These are phyloP conservation scores for Microcyclospora pomicola DNA, from an alignment of 2,329 filamentous ascomycete genomes.

Conservation along the genomic window DNA sequence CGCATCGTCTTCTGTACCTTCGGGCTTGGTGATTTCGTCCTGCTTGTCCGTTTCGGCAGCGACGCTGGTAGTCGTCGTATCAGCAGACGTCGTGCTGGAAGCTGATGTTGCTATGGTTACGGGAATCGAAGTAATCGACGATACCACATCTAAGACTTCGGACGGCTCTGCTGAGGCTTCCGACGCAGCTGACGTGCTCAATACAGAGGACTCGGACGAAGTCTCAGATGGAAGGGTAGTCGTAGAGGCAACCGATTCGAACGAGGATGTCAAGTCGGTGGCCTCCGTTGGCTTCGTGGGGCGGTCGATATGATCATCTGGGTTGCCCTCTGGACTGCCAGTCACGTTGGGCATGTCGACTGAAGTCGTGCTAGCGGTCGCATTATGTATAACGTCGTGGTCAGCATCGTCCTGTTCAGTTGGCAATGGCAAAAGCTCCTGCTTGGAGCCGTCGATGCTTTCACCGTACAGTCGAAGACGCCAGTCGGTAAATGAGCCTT, in stretches of 20 bases:
- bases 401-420: conserved; percentile 71
- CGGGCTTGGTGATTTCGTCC: conserved; percentile 10
- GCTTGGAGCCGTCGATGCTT: conserved; percentile 59
- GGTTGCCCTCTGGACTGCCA: conserved; percentile 29
- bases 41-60: conserved; percentile 26
- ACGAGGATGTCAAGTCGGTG: too few species aligned
- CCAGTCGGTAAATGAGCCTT: conserved; percentile 78
- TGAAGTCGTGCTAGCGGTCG: conserved; percentile 47
- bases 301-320: conserved; percentile 34
- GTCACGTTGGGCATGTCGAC: conserved; percentile 34
- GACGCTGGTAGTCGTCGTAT: conserved; percentile 19
- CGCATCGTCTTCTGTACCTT: conserved; percentile 11
- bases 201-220: conserved; percentile 2
- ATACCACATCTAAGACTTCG: background rate
- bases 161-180: background rate
- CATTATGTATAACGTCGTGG: conserved; percentile 52
- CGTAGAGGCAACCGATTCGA: conserved; percentile 2
- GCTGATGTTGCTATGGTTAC: conserved; percentile 9
- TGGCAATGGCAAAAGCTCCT: conserved; percentile 66
- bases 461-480: conserved; percentile 91
- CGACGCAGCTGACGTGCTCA: background rate
- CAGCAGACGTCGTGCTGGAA: conserved; percentile 10
- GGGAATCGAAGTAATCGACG: conserved; percentile 3
- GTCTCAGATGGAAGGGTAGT: background rate
- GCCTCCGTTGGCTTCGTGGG: conserved; percentile 40